phyloP scores from a whole-genome alignment of 2,329 filamentous ascomycete genomes.

The Ceratocystiopsis sp. region DNA sequence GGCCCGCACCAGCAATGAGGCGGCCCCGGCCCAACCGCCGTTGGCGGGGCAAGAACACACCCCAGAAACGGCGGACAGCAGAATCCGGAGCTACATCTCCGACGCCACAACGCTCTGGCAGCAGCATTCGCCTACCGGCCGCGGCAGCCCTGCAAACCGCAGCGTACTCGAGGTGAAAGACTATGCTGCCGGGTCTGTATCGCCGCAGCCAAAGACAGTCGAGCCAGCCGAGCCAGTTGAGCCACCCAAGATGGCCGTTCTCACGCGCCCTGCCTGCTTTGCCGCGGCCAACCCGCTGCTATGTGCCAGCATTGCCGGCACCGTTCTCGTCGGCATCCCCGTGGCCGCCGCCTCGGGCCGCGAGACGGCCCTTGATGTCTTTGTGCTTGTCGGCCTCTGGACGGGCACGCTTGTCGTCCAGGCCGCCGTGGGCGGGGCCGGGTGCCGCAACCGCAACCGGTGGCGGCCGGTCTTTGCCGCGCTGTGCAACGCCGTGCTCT shows the following conservation, averaged over 20 bases:
- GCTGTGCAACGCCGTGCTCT: conserved; percentile 29
- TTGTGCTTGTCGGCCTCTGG: conserved; percentile 33
- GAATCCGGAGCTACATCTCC: too few species aligned
- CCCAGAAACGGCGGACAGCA: too few species aligned
- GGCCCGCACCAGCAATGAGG: not conserved
- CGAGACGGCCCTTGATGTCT: conserved; percentile 25
- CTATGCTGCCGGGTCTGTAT: too few species aligned
- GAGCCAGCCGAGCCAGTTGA: too few species aligned
- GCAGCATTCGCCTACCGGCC: too few species aligned
- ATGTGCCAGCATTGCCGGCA: conserved; percentile 14
- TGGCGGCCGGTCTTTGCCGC: conserved; percentile 18
- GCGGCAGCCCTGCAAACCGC: too few species aligned
- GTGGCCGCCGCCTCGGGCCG: conserved; percentile 18
- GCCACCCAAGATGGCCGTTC: too few species aligned
- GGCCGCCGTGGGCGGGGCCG: conserved; percentile 11
- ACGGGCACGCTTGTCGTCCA: conserved; percentile 23
- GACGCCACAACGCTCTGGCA: too few species aligned
- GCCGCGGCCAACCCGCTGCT: conserved; percentile 14
- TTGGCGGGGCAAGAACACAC: too few species aligned
- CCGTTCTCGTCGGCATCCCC: conserved; percentile 24
- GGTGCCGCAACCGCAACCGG: not conserved
- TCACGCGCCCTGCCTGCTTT: not conserved
- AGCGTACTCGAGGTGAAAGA: too few species aligned
- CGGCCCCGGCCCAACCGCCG: too few species aligned
- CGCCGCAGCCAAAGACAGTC: too few species aligned